Base-by-base conservation (phyloP, 2,329 filamentous ascomycete genomes). In the Penicillium sp. region DNA sequence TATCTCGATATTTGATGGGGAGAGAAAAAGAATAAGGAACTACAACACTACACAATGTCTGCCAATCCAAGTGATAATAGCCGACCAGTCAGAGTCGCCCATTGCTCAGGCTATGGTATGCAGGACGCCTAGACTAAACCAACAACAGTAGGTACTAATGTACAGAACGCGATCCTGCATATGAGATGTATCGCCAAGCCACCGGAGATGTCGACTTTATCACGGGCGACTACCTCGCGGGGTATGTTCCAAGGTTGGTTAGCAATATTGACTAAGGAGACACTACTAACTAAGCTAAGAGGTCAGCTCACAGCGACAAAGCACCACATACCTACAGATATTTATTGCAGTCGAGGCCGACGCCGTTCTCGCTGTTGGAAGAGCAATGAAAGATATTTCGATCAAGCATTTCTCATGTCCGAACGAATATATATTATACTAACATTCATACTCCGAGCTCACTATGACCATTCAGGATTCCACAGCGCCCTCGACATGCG, bases 211-310 rank as follows among this genome's bases (percentile, higher is more conserved):
- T 78, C 11, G 81, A 84, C 61, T 79, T 83, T 19, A 81, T 84
- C 46, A 83, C 79, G 0, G 81, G 81, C 11, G 82, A 84, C 59
- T 83, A 81, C 61, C 74, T 82, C 38, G 77, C 78, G 10, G 10
- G 78, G 77, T 75, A 62, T 58, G 67, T 58, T n/a, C n/a, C n/a
- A n/a, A n/a, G n/a, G n/a, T n/a, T 21, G 23, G 62, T 58, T 13
- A 31, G 21, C 50, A 9, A 10, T 15, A 27, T 45, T 6, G 2
- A 40, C 39, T 8, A 16, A 19, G 3, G 19, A 39, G 3, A n/a
- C 11, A 25, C 31, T 21, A 60, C 51, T 65, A 54, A 57, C 31
- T 29, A 9, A 9, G 70, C 63, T 9, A 16, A 73, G 76, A 79
- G 64, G 72, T 78, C 3, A 52, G 60, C 2, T 72, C 64, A 7